Percentiles rank a stretch among this genome's conserved stretches.
phyloP scores from a whole-genome alignment of 192 early-diverging fungal species.

The Borealophlyctis nickersoniae region DNA sequence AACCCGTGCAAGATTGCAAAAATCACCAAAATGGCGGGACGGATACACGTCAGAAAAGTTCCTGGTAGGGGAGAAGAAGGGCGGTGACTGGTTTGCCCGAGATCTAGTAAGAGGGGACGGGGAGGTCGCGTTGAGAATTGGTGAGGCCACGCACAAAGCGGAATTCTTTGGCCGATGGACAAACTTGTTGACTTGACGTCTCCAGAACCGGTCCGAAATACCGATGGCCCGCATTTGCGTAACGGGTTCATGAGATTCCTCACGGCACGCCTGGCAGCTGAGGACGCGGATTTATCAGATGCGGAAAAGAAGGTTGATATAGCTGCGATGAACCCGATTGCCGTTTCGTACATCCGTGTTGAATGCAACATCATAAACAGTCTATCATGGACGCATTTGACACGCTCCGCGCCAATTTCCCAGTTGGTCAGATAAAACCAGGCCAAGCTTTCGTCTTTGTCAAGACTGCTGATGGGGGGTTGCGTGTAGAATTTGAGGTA shows the following conservation, averaged over 20 bases:
- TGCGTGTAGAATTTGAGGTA: constrained; percentile 33
- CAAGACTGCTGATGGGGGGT: constrained; percentile 21
- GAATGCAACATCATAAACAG: too few relatives aligned
- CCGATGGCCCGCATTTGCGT: constrained; percentile 43
- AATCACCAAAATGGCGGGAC: constrained; percentile 8
- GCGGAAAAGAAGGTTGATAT: constrained; percentile 10
- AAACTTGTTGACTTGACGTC: background rate
- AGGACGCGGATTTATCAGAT: constrained; percentile 8
- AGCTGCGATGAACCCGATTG: too few relatives aligned
- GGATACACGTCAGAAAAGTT: constrained; percentile 3
- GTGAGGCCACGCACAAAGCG: too few relatives aligned
- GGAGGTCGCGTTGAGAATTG: constrained; percentile 15
- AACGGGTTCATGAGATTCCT: constrained; percentile 47
- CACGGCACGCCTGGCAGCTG: constrained; percentile 17
- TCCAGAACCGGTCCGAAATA: constrained; percentile 34
- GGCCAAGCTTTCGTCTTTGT: constrained; percentile 24
- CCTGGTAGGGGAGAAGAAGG: constrained; percentile 7
- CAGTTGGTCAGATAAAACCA: constrained; percentile 20
- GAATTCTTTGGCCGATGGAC: too few relatives aligned
- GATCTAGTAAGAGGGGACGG: constrained; percentile 12
- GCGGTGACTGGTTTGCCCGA: constrained; percentile 12
- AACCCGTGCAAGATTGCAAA: background rate
- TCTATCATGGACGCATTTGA: constrained; percentile 20
- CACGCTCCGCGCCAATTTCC: constrained; percentile 27
- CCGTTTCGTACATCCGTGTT: too few relatives aligned